Evolutionary conservation across 352 stramenopile genomes (phyloP).

Genomic region (Phytopythium montanum): DNA sequence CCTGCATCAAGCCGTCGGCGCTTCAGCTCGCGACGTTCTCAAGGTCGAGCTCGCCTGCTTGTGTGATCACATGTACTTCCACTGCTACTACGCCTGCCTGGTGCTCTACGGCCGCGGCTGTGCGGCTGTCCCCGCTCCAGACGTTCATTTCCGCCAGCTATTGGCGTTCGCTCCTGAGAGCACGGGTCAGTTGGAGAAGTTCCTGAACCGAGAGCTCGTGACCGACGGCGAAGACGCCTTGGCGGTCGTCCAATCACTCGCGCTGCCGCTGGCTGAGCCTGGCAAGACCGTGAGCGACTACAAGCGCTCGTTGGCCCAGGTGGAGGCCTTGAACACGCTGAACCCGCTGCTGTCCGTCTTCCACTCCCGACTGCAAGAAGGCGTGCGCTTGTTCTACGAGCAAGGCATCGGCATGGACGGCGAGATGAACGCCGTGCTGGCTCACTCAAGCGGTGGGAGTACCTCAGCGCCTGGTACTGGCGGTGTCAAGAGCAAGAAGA

Average conservation of each 20-base stretch:
- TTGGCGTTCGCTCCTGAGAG: constrained; percentile 39
- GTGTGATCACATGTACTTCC: constrained; percentile 82
- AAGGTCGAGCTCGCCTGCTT: constrained; percentile 59
- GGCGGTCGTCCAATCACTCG: constrained; percentile 33
- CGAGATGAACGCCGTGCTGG: constrained; percentile 72
- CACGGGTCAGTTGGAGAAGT: constrained; percentile 39
- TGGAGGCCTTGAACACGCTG: constrained; percentile 17
- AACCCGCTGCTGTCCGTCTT: constrained; percentile 58
- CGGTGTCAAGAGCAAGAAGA: constrained; percentile 48
- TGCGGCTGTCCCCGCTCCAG: constrained; percentile 48
- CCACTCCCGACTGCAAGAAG: constrained; percentile 58
- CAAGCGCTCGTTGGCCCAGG: constrained; percentile 9
- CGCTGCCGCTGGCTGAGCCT: constrained; percentile 23
- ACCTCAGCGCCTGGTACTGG: constrained; percentile 10
- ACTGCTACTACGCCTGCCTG: constrained; percentile 65
- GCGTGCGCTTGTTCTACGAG: constrained; percentile 78
- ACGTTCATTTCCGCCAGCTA: constrained; percentile 56
- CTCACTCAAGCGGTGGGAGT: constrained; percentile 23
- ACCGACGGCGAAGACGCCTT: constrained; percentile 4
- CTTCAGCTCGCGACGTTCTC: constrained; percentile 48
- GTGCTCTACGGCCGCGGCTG: constrained; percentile 69
- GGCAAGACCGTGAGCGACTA: constrained; percentile 17
- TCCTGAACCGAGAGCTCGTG: constrained; percentile 52
- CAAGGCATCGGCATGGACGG: constrained; percentile 67
- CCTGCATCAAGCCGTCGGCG: constrained; percentile 37